Conservation (phyloP, 768 basidiomycete genomes). For the Leccinum subtestaceum region DNA sequence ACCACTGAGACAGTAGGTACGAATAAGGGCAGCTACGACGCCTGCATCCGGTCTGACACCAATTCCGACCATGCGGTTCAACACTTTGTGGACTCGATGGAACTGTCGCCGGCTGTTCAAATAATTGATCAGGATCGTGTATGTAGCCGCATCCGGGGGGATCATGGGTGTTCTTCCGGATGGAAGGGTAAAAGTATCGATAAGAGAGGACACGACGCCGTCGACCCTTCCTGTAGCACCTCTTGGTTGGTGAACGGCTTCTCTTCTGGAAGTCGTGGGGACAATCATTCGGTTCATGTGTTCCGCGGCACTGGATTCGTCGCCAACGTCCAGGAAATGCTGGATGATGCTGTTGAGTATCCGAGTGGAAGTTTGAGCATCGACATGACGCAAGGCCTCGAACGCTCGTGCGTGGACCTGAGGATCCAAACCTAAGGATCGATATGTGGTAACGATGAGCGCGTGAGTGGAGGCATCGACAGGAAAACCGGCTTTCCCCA, state of each 20-base stretch:
- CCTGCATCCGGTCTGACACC: conserved; percentile 46
- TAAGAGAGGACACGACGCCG: conserved; percentile 22
- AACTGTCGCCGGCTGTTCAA: conserved; percentile 45
- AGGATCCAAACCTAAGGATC: conserved; percentile 54
- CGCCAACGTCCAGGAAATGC: conserved; percentile 53
- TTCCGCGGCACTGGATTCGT: conserved; percentile 45
- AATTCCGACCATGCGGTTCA: conserved; percentile 44
- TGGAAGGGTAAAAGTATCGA: neutral
- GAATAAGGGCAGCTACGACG: conserved; percentile 52
- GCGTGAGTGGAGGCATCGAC: conserved; percentile 59
- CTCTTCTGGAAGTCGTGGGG: conserved; percentile 24
- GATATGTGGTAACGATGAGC: conserved; percentile 55
- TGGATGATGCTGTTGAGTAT: conserved; percentile 72
- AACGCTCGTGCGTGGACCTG: conserved; percentile 54
- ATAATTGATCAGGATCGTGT: conserved; percentile 59
- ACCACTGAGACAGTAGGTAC: conserved; percentile 49
- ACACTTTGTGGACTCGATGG: conserved; percentile 42
- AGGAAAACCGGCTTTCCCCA: conserved; percentile 55
- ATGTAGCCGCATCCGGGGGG: conserved; percentile 56
- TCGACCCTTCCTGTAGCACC: conserved; percentile 31
- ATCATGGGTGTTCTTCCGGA: conserved; percentile 16
- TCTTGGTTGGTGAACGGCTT: conserved; percentile 17
- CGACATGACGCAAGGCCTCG: conserved; percentile 42
- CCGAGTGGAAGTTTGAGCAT: conserved; percentile 40
- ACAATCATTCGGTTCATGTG: conserved; percentile 56